Evolutionary conservation across 2,329 filamentous ascomycete species (phyloP).

Genomic region (Aspergillus melleus): DNA sequence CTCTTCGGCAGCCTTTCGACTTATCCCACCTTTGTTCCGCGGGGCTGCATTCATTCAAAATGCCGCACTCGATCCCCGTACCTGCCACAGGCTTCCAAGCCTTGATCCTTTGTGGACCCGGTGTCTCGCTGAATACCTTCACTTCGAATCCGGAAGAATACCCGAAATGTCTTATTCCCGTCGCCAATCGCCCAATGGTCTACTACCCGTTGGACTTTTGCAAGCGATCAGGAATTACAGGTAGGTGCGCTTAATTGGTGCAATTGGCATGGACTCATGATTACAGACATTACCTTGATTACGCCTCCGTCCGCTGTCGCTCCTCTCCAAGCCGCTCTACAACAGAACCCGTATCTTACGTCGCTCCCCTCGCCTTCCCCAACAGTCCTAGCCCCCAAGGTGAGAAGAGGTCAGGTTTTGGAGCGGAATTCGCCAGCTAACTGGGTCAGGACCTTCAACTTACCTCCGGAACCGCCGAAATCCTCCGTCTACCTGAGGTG

Average conservation of each 20-base stretch:
- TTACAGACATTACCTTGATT: constrained; percentile 48
- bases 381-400: constrained; percentile 74
- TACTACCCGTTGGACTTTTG: constrained; percentile 52
- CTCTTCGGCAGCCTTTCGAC: background rate
- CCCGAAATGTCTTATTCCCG: constrained; percentile 50
- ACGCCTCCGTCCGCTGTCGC: constrained; percentile 46
- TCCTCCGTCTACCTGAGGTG: constrained; percentile 81
- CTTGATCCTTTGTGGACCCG: constrained; percentile 50
- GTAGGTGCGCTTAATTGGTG: constrained; percentile 26
- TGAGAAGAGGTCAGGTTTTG: background rate
- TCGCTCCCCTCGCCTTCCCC: constrained; percentile 49
- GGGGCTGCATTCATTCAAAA: constrained; percentile 8
- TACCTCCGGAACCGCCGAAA: constrained; percentile 85
- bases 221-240: constrained; percentile 50
- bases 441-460: constrained; percentile 61
- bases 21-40: background rate
- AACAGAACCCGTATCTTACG: constrained; percentile 52
- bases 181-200: constrained; percentile 53
- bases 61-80: constrained; percentile 45
- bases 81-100: constrained; percentile 58
- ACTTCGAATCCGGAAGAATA: constrained; percentile 50
- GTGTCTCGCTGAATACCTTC: constrained; percentile 51
- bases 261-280: constrained; percentile 2
- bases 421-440: background rate
- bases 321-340: constrained; percentile 48